Percentiles rank a stretch among this genome's conserved stretches.
Conservation (phyloP, 2,329 filamentous ascomycete species). For the Aspergillus novofumigatus region DNA sequence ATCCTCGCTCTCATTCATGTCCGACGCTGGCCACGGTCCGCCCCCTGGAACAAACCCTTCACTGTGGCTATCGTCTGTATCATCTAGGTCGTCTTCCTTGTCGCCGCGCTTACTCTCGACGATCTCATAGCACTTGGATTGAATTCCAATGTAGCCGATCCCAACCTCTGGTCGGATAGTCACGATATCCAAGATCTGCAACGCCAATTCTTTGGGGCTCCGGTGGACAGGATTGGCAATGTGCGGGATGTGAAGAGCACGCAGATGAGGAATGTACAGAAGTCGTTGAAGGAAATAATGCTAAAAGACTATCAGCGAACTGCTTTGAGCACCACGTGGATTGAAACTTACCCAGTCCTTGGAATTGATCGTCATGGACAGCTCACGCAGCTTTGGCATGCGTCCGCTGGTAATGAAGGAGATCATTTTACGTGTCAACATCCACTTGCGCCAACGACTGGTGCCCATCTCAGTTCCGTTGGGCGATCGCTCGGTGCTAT, state of each 20-base stretch:
- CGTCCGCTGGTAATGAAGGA: conserved; percentile 71
- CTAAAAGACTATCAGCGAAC: conserved; percentile 40
- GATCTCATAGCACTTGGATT: conserved; percentile 77
- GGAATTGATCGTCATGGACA: conserved; percentile 69
- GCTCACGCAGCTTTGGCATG: conserved; percentile 67
- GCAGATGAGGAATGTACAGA: conserved; percentile 65
- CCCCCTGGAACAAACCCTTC: conserved; percentile 41
- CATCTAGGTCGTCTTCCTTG: conserved; percentile 28
- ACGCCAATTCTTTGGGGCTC: conserved; percentile 66
- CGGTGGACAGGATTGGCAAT: conserved; percentile 60
- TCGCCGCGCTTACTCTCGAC: conserved; percentile 54
- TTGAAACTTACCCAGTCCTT: conserved; percentile 66
- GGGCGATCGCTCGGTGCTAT: conserved; percentile 58
- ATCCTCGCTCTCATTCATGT: conserved; percentile 45
- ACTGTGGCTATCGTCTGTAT: conserved; percentile 44
- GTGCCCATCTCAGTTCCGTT: conserved; percentile 35
- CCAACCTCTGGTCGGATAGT: conserved; percentile 70
- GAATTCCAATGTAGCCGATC: conserved; percentile 72
- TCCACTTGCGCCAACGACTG: conserved; percentile 64
- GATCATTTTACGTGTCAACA: conserved; percentile 64
- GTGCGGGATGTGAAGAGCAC: conserved; percentile 66
- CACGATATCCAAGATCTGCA: conserved; percentile 75
- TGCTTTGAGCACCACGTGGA: neutral
- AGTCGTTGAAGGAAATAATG: conserved; percentile 75
- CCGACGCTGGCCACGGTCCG: conserved; percentile 43